A percentile compares a stretch with the other conserved stretches of the same genome.
These are phyloP conservation scores for Mycocentrospora acerina DNA, from an alignment of 2,329 filamentous ascomycete species.

Conservation along the genomic window DNA sequence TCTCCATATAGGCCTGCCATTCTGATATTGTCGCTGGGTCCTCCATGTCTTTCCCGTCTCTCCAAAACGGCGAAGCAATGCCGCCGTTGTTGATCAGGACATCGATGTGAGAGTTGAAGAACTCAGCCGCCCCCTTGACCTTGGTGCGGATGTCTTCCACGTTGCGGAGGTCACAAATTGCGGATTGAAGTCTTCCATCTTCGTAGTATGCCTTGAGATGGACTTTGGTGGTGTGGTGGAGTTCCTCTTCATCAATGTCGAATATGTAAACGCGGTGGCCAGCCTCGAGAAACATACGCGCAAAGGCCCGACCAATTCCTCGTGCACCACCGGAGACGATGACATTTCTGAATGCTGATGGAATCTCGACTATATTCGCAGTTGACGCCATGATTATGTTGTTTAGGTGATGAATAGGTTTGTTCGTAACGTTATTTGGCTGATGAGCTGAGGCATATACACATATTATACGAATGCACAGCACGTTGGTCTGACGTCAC, in stretches of 20 bases:
- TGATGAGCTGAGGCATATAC: background rate
- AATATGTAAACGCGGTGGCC: constrained; percentile 52
- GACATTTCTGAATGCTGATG: constrained; percentile 31
- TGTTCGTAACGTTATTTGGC: too few species aligned
- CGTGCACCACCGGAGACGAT: constrained; percentile 48
- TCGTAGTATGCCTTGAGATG: constrained; percentile 42
- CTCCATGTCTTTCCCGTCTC: constrained; percentile 50
- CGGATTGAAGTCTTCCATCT: constrained; percentile 37
- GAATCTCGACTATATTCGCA: constrained; percentile 12
- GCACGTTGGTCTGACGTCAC: constrained; percentile 33
- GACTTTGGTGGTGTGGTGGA: constrained; percentile 42
- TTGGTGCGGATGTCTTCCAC: constrained; percentile 45
- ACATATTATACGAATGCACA: constrained; percentile 4
- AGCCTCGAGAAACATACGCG: constrained; percentile 48
- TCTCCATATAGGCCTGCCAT: constrained; percentile 51
- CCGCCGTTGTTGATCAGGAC: constrained; percentile 44
- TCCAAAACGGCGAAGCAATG: constrained; percentile 45
- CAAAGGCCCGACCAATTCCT: constrained; percentile 52
- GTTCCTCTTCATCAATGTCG: constrained; percentile 45
- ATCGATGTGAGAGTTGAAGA: constrained; percentile 45
- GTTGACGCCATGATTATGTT: constrained; percentile 2
- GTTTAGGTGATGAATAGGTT: background rate
- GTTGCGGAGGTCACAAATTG: constrained; percentile 49
- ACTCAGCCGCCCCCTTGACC: constrained; percentile 45
- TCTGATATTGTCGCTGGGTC: constrained; percentile 46